Base-by-base conservation (phyloP, 2,329 filamentous ascomycete genomes). In the Colletotrichum cereale region DNA sequence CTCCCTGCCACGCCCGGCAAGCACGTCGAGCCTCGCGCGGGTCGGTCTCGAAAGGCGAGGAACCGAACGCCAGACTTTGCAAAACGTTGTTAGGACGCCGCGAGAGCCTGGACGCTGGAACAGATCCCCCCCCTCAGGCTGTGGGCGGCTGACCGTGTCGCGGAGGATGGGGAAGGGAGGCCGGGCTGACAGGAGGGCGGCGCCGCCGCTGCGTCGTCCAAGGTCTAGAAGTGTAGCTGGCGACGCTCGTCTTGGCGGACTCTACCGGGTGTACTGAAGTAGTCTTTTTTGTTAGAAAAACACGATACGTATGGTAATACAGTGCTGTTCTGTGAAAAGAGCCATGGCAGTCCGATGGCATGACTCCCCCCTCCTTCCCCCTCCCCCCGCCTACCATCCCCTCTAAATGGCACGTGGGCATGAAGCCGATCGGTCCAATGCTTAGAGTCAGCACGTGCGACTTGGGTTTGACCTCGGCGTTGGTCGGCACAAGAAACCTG, bases 181-280 rank as follows among this genome's bases (percentile, higher is more conserved):
- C 42, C 44, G 12, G 66, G 62, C 50, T 61, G 36, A 6, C 18
- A 18, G 11, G 24, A 6, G 5, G 11, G 11, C 38, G 55, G 21
- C n/a, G 58, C 29, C 26, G 38, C 24, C 38, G 55, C 38, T 11
- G 65, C 36, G 16, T 26, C n/a, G 21, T 56, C 21, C 11, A 58
- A 7, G 24, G 48, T 3, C 5, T 38, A 36, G 21, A 36, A 53
- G 29, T 55, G 40, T 24, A 67, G 56, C 50, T 72, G 50, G 34
- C 68, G 67, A 42, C 29, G 60, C n/a, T n/a, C 5, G 63, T 62
- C n/a, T 71, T 65, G 11, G 62, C 36, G 40, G 57, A 66, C 31
- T 72, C 66, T 50, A 52, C 66, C n/a, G 52, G 52, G 26, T 73
- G 26, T 73, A 63, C 66, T 66, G 36, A 16, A 36, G 29, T 34